A percentile compares a stretch with the other conserved stretches of the same genome.
phyloP scores from a whole-genome alignment of 495 filamentous ascomycete genomes.

The Tuber aestivum region DNA sequence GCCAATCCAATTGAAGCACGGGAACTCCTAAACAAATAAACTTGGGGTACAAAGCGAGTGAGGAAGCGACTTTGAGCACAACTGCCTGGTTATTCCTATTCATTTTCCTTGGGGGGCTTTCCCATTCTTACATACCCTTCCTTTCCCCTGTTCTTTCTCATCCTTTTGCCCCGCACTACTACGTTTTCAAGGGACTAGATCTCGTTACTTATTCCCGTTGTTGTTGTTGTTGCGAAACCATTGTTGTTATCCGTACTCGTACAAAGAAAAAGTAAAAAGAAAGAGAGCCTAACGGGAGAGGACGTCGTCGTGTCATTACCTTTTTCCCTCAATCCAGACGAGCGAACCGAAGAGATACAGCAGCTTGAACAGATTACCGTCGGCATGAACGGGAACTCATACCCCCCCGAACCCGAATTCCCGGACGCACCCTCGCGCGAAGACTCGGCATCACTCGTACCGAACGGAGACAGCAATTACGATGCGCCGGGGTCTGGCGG shows the following conservation, averaged over 20 bases:
- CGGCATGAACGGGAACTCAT: slow-evolving; percentile 36
- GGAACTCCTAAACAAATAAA: slow-evolving; percentile 4
- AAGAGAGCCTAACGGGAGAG: slow-evolving; percentile 34
- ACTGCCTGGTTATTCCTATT: neutral
- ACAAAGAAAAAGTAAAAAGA: slow-evolving; percentile 24
- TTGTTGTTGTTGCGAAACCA: slow-evolving; percentile 25
- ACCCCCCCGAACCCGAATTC: slow-evolving; percentile 28
- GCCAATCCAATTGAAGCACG: neutral
- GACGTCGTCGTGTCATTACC: neutral
- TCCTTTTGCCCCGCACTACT: neutral
- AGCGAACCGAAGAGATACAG: slow-evolving; percentile 38
- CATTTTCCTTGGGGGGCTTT: neutral
- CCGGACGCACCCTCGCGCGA: slow-evolving; percentile 23
- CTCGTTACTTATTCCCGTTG: neutral
- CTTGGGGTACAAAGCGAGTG: neutral
- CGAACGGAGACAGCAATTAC: slow-evolving; percentile 24
- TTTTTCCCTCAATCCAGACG: slow-evolving; percentile 23
- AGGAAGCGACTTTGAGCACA: neutral
- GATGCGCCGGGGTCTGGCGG: slow-evolving; percentile 29
- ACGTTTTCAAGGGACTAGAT: slow-evolving; percentile 4
- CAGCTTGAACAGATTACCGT: slow-evolving; percentile 38
- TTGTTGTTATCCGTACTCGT: slow-evolving; percentile 34
- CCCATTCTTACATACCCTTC: slow-evolving; percentile 17
- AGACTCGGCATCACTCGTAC: slow-evolving; percentile 25
- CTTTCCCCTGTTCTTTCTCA: slow-evolving; percentile 8